phyloP scores from a whole-genome alignment of 2,329 filamentous ascomycete species.

The Ceratocystis papillata region DNA sequence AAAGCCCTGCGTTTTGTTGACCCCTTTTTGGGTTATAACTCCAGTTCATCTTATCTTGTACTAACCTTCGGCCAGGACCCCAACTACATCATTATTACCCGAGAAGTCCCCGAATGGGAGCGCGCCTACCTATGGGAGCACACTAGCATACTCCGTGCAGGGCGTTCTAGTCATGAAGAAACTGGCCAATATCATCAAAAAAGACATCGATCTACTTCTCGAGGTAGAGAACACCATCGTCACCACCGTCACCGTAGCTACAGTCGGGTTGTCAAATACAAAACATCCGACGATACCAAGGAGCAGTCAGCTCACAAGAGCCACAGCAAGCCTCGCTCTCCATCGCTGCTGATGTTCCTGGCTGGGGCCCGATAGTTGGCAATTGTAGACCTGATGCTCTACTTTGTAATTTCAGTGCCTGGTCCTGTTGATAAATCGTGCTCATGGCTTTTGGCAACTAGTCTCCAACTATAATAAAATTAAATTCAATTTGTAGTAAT shows the following conservation, averaged over 20 bases:
- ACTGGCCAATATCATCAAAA: constrained; percentile 34
- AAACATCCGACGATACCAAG: constrained; percentile 28
- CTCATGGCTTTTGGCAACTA: not conserved
- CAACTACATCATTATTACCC: constrained; percentile 60
- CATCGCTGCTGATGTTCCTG: constrained; percentile 46
- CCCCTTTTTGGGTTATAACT: too few species aligned
- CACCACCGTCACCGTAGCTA: constrained; percentile 34
- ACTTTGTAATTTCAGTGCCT: not conserved
- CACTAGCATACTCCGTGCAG: constrained; percentile 53
- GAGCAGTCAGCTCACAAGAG: constrained; percentile 49
- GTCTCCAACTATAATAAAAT: not conserved
- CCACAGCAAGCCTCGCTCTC: constrained; percentile 46
- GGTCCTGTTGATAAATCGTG: not conserved
- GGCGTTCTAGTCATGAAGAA: constrained; percentile 32
- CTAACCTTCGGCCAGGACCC: constrained; percentile 40
- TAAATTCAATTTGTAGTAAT: not conserved
- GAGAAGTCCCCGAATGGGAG: constrained; percentile 59
- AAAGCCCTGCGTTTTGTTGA: not conserved
- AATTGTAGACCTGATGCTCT: not conserved
- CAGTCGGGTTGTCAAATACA: constrained; percentile 14
- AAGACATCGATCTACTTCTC: not conserved
- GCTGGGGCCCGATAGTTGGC: constrained; percentile 37
- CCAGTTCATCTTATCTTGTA: too few species aligned
- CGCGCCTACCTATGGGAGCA: constrained; percentile 64
- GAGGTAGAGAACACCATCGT: constrained; percentile 35